Percentiles rank a stretch among this genome's conserved stretches.
Evolutionary conservation across 495 filamentous ascomycete genomes (phyloP).

Genomic region (Hyphodiscus hymeniophilus): DNA sequence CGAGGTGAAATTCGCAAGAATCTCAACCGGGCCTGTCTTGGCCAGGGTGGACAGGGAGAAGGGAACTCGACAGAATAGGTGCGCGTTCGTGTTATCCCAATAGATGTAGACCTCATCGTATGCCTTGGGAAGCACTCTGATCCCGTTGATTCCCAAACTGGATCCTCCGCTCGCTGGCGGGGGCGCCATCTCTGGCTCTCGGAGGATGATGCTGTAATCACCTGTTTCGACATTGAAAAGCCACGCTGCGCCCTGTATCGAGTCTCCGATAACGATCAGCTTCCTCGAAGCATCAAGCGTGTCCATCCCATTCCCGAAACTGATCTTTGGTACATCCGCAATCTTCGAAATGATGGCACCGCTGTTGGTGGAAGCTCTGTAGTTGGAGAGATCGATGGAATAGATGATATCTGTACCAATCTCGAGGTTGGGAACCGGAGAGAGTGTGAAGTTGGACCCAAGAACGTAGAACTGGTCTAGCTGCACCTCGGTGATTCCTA

Average conservation of each 20-base stretch:
- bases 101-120: conserved; percentile 1
- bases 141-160: conserved; percentile 11
- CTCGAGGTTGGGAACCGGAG: neutral
- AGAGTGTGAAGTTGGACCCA: conserved; percentile 13
- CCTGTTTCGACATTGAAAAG: conserved; percentile 29
- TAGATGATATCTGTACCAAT: conserved; percentile 3
- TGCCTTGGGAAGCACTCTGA: neutral
- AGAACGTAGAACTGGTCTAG: conserved; percentile 26
- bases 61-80: conserved; percentile 3
- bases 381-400: conserved; percentile 6
- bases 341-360: neutral
- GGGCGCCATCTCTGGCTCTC: conserved; percentile 17
- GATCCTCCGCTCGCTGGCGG: neutral
- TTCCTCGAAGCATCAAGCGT: conserved; percentile 18
- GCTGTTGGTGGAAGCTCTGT: neutral
- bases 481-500: conserved; percentile 26
- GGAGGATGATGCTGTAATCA: conserved; percentile 21
- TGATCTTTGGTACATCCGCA: conserved; percentile 9
- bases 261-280: conserved; percentile 29
- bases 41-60: neutral
- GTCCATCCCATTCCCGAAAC: conserved; percentile 29
- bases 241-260: conserved; percentile 24
- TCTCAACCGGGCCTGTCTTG: conserved; percentile 3
- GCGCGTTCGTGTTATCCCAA: neutral
- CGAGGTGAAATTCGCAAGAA: neutral